phyloP scores from a whole-genome alignment of 192 early-diverging fungal species.

The Podila horticola region DNA sequence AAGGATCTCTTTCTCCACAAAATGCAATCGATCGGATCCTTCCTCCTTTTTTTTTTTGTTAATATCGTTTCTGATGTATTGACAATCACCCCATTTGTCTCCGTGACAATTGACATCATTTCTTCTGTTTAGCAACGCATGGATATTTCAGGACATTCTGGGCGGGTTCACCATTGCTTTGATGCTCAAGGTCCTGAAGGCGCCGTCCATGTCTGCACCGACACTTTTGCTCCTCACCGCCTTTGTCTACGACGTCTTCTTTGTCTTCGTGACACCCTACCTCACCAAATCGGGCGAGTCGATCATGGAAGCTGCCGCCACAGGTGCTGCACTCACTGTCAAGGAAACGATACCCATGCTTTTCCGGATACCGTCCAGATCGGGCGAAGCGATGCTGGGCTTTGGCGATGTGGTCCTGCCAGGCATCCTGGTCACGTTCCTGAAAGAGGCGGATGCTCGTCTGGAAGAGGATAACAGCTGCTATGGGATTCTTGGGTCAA shows the following conservation, averaged over 20 bases:
- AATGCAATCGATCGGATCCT: not conserved
- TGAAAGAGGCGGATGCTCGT: conserved; percentile 45
- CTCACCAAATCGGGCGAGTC: conserved; percentile 51
- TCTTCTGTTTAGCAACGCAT: conserved; percentile 20
- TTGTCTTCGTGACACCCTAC: conserved; percentile 54
- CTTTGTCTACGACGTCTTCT: conserved; percentile 55
- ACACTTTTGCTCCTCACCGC: conserved; percentile 45
- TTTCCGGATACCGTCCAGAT: conserved; percentile 39
- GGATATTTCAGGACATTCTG: conserved; percentile 55
- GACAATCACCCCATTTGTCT: not conserved
- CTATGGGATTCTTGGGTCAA: not conserved
- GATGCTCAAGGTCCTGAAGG: conserved; percentile 49
- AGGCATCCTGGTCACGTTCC: conserved; percentile 48
- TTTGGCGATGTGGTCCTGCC: conserved; percentile 55
- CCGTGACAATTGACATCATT: not conserved
- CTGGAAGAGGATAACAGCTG: conserved; percentile 26
- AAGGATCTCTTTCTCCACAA: not conserved
- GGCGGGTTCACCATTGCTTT: conserved; percentile 51
- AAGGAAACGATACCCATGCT: conserved; percentile 54
- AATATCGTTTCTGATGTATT: not conserved
- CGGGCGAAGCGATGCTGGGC: conserved; percentile 53
- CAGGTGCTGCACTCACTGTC: conserved; percentile 52
- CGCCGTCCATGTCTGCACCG: conserved; percentile 46
- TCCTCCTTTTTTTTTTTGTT: not conserved
- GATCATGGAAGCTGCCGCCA: conserved; percentile 55